These are phyloP conservation scores for Mycena sanguinolenta DNA, from an alignment of 768 basidiomycete species.

Conservation along the genomic window DNA sequence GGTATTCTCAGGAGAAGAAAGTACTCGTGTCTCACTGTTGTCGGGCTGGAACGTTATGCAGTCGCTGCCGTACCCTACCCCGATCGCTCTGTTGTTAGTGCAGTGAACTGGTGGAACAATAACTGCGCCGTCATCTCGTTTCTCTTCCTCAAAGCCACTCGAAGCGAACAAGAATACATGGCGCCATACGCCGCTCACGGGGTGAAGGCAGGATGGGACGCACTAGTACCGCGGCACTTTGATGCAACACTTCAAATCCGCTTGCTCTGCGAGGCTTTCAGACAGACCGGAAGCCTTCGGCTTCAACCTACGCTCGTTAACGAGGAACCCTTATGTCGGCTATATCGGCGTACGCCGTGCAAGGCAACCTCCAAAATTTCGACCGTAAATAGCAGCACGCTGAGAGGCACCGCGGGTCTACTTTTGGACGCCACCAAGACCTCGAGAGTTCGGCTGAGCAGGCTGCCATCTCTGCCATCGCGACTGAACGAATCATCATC, in stretches of 20 bases:
- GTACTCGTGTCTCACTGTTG: slow-evolving; percentile 17
- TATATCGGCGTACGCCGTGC: slow-evolving; percentile 24
- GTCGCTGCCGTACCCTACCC: slow-evolving; percentile 9
- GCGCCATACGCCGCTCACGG: slow-evolving; percentile 5
- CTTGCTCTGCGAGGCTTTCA: too few species aligned
- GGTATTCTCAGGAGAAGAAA: slow-evolving; percentile 1
- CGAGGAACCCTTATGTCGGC: slow-evolving; percentile 21
- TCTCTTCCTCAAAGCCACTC: slow-evolving; percentile 13
- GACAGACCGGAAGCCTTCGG: too few species aligned
- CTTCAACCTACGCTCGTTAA: too few species aligned
- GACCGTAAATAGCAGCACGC: slow-evolving; percentile 12
- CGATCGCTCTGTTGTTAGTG: background rate
- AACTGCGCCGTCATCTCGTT: slow-evolving; percentile 20
- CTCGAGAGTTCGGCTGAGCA: background rate
- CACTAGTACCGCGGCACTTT: slow-evolving; percentile 11
- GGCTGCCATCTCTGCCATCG: slow-evolving; percentile 11
- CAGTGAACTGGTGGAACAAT: slow-evolving; percentile 16
- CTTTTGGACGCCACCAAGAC: background rate
- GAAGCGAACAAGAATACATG: slow-evolving; percentile 22
- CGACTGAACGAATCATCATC: background rate
- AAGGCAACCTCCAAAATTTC: background rate
- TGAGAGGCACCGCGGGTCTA: too few species aligned
- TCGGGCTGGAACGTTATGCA: slow-evolving; percentile 11
- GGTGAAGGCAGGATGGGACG: slow-evolving; percentile 22
- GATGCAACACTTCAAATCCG: background rate